A percentile compares a stretch with the other conserved stretches of the same genome.
Evolutionary conservation across 2,329 filamentous ascomycete genomes (phyloP).

Genomic region (Ophiobolus disseminans): DNA sequence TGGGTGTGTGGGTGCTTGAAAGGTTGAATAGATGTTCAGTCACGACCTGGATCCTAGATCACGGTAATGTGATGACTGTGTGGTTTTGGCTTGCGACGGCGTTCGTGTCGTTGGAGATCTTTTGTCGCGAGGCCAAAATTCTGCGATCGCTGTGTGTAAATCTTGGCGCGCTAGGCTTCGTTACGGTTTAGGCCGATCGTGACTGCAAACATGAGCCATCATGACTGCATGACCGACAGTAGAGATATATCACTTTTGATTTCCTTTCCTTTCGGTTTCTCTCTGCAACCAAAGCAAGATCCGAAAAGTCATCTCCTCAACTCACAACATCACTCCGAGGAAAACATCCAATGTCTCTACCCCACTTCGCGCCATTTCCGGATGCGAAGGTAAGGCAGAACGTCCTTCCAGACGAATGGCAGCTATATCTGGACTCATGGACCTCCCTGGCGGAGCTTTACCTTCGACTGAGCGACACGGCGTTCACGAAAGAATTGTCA

Average conservation of each 20-base stretch:
- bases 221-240: slow-evolving; percentile 31
- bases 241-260: not conserved
- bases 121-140: slow-evolving; percentile 2
- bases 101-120: slow-evolving; percentile 32
- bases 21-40: slow-evolving; percentile 48
- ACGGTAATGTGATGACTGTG: slow-evolving; percentile 63
- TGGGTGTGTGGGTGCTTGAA: slow-evolving; percentile 23
- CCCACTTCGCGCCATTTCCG: slow-evolving; percentile 80
- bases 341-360: slow-evolving; percentile 58
- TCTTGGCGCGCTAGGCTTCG: slow-evolving; percentile 47
- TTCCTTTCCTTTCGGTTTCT: not conserved
- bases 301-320: too few relatives aligned
- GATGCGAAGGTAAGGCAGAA: slow-evolving; percentile 69
- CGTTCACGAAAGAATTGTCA: slow-evolving; percentile 61
- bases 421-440: slow-evolving; percentile 79
- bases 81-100: slow-evolving; percentile 38
- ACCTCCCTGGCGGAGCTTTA: slow-evolving; percentile 70
- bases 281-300: slow-evolving; percentile 3
- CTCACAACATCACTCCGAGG: not conserved
- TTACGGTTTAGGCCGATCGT: slow-evolving; percentile 25
- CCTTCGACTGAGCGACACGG: slow-evolving; percentile 63
- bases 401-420: slow-evolving; percentile 76
- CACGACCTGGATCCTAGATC: slow-evolving; percentile 57
- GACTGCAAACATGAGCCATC: slow-evolving; percentile 30
- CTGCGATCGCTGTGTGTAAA: slow-evolving; percentile 30